Evolutionary conservation across 202 grass and related monocot genomes (phyloP).

Genomic region (Cymbopogon flexuosus): DNA sequence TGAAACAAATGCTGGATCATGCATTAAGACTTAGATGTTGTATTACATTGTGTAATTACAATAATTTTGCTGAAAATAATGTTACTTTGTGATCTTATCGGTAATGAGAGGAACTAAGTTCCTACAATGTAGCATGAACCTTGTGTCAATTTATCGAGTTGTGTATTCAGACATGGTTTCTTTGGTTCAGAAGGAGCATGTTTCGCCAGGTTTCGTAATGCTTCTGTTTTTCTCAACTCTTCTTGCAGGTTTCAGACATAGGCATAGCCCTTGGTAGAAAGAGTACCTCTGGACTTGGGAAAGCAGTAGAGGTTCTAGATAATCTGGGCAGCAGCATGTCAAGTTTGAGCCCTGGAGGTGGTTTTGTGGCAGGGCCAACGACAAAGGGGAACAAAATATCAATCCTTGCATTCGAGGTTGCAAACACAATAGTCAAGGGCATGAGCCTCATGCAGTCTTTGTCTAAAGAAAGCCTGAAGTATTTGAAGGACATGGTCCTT

Average conservation of each 20-base stretch:
- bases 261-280: constrained; percentile 53
- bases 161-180: not conserved
- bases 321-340: constrained; percentile 71
- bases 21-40: not conserved
- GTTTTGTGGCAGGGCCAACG: constrained; percentile 42
- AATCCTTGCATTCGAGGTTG: constrained; percentile 90
- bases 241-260: constrained; percentile 43
- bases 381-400: constrained; percentile 54
- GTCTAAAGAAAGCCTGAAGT: constrained; percentile 60
- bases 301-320: constrained; percentile 80
- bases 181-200: not conserved
- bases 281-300: constrained; percentile 67
- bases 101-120: not conserved
- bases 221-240: not conserved
- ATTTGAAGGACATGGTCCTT: constrained; percentile 59
- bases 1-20: not conserved
- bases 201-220: not conserved
- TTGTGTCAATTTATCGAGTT: not conserved
- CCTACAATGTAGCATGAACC: not conserved
- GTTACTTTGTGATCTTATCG: not conserved
- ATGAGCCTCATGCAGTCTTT: constrained; percentile 68
- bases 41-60: constrained; percentile 10
- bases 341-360: constrained; percentile 53
- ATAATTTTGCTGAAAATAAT: not conserved
- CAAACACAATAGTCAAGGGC: constrained; percentile 85